phyloP scores from a whole-genome alignment of 2,329 filamentous ascomycete genomes.

The Cephalotrichum gorgonifer region DNA sequence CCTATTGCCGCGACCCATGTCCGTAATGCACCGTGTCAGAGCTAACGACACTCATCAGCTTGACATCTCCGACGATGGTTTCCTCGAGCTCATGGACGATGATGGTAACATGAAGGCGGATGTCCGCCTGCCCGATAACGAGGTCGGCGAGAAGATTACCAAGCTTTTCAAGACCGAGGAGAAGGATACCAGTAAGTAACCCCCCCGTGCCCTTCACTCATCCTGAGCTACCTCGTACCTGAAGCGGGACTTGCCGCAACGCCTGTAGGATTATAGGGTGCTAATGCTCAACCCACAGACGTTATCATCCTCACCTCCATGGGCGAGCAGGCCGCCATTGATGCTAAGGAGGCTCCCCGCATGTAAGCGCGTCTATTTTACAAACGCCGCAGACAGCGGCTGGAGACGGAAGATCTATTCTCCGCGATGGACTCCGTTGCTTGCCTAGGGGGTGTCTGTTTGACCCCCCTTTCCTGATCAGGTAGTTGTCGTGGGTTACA shows the following conservation, averaged over 20 bases:
- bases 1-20: background rate
- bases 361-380: background rate
- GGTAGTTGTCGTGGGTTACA: background rate
- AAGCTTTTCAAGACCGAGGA: constrained; percentile 71
- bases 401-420: background rate
- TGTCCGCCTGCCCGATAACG: constrained; percentile 83
- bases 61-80: constrained; percentile 87
- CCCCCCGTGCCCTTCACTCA: background rate
- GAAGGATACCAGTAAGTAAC: constrained; percentile 82
- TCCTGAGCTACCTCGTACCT: background rate
- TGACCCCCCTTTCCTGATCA: background rate
- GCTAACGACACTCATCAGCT: constrained; percentile 44
- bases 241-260: background rate
- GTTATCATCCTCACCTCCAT: constrained; percentile 90
- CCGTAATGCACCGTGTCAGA: background rate
- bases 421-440: background rate
- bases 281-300: constrained; percentile 42
- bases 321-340: constrained; percentile 87
- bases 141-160: constrained; percentile 77
- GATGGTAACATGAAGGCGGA: constrained; percentile 86
- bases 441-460: background rate
- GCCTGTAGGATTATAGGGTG: constrained; percentile 6
- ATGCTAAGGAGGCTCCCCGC: constrained; percentile 81
- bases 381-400: background rate
- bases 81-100: constrained; percentile 87